Conservation (phyloP, 2,329 filamentous ascomycete species). For the Aureobasidium sp. region DNA sequence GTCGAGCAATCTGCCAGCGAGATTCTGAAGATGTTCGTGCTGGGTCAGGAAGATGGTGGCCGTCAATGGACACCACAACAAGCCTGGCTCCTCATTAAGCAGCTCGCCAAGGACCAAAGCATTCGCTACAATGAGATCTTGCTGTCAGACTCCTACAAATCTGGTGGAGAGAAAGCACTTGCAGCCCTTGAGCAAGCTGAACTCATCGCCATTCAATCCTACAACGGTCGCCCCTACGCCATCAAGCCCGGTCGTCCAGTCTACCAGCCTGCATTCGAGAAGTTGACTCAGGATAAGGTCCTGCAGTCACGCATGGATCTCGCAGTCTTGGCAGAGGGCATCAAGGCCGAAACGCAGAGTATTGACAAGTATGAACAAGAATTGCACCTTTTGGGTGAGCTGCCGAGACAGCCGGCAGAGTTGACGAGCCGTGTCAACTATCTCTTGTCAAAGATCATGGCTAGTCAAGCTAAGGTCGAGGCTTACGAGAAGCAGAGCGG, state of each 20-base stretch:
- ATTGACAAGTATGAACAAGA: conserved; percentile 78
- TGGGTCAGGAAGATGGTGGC: conserved; percentile 50
- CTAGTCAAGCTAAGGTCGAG: conserved; percentile 68
- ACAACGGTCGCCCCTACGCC: conserved; percentile 67
- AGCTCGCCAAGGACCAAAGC: conserved; percentile 59
- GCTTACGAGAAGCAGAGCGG: conserved; percentile 66
- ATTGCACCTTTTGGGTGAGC: conserved; percentile 59
- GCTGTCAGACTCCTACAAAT: conserved; percentile 65
- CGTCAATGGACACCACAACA: conserved; percentile 75
- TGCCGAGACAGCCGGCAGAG: conserved; percentile 66
- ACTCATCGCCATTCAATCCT: conserved; percentile 67
- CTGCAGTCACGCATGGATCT: conserved; percentile 64
- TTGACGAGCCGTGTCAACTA: conserved; percentile 60
- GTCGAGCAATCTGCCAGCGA: conserved; percentile 83
- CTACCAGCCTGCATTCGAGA: conserved; percentile 73
- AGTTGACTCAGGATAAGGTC: conserved; percentile 63
- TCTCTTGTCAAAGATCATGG: conserved; percentile 64
- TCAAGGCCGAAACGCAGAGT: conserved; percentile 62
- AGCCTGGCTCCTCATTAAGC: conserved; percentile 81
- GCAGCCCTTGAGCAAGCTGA: conserved; percentile 78
- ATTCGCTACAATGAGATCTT: conserved; percentile 83
- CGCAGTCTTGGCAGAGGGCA: conserved; percentile 59
- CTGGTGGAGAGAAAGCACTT: conserved; percentile 65
- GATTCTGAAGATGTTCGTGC: conserved; percentile 86
- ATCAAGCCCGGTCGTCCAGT: conserved; percentile 81